Conservation (phyloP, 345 rosid species). For the Psidium guajava region DNA sequence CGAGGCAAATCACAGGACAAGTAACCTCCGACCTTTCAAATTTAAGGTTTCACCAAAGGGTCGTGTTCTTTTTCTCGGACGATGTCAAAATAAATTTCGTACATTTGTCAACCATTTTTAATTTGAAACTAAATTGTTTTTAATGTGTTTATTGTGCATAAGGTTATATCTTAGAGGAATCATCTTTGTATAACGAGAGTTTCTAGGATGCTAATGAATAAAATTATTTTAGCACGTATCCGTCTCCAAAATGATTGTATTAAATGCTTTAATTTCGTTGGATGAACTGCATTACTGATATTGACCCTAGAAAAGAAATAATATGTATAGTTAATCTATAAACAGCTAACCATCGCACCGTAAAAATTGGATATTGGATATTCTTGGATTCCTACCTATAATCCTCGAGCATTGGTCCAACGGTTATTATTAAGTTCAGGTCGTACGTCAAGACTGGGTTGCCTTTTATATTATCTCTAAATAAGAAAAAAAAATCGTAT, state of each 20-base stretch:
- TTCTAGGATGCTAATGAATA: background rate
- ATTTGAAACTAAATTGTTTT: background rate
- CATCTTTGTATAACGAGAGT: background rate
- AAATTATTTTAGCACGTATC: background rate
- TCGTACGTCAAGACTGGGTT: fast-evolving
- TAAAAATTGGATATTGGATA: too few species aligned
- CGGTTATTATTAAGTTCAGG: background rate
- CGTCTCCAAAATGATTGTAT: background rate
- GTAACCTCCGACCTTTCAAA: background rate
- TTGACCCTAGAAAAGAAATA: too few species aligned
- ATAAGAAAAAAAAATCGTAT: background rate
- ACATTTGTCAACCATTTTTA: background rate
- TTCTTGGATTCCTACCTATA: background rate
- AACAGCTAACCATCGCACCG: too few species aligned
- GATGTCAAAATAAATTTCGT: background rate
- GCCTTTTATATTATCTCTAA: background rate
- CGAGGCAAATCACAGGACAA: background rate
- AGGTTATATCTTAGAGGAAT: too few species aligned
- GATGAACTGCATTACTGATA: too few species aligned
- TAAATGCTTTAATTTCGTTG: too few species aligned
- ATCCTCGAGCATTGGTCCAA: background rate
- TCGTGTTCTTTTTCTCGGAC: background rate
- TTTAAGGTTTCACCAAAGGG: background rate
- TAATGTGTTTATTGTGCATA: background rate
- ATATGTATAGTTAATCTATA: too few species aligned